A percentile compares a stretch with the other conserved stretches of the same genome.
These are phyloP conservation scores for Ceratopteris richardii DNA, from an alignment of 75 land plant genomes.

Conservation along the genomic window DNA sequence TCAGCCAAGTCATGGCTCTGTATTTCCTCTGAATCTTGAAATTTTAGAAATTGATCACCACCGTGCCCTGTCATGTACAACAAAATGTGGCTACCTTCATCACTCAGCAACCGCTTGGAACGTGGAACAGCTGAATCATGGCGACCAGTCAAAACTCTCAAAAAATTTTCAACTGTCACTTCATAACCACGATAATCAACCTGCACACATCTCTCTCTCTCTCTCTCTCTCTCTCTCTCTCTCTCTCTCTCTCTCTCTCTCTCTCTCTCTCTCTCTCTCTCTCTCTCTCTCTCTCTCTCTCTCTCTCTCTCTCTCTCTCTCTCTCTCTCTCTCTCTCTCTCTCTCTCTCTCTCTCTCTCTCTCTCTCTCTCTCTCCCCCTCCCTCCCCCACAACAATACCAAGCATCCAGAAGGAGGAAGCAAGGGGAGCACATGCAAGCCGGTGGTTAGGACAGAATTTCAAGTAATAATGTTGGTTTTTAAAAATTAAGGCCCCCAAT, in stretches of 20 bases:
- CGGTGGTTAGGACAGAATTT: too few relatives aligned
- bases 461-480: too few relatives aligned
- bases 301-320: too few relatives aligned
- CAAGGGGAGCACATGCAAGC: too few relatives aligned
- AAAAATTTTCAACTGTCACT: conserved; percentile 93
- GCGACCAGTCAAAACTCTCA: conserved; percentile 89
- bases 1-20: conserved; percentile 98
- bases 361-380: not conserved
- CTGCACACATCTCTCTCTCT: conserved; percentile 23
- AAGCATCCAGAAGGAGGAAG: too few relatives aligned
- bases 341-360: too few relatives aligned
- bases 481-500: too few relatives aligned
- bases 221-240: conserved; percentile 3
- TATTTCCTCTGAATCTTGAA: conserved; percentile 96
- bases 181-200: conserved; percentile 99
- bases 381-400: too few relatives aligned
- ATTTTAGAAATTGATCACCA: conserved; percentile 91
- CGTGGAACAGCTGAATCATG: conserved; percentile 93
- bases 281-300: too few relatives aligned
- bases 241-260: not conserved
- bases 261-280: too few relatives aligned
- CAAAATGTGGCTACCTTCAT: conserved; percentile 89
- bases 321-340: too few relatives aligned
- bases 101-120: conserved; percentile 93
- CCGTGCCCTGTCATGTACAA: conserved; percentile 99